Evolutionary conservation across 176 grass and related monocot species (phyloP).

Genomic region (Phragmites australis): DNA sequence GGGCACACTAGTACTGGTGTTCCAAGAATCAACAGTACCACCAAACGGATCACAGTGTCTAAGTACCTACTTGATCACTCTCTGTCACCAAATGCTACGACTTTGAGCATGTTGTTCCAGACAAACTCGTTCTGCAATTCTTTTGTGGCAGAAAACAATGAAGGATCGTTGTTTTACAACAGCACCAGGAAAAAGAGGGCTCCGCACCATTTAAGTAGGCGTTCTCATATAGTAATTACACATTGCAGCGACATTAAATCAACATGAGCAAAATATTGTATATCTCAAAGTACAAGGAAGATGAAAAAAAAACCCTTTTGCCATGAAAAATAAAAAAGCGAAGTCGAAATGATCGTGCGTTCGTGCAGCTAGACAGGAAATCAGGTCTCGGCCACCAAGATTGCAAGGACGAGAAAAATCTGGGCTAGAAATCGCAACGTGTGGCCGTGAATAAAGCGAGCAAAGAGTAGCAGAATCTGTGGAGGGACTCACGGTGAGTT

Average conservation of each 20-base stretch:
- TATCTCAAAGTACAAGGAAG: not conserved
- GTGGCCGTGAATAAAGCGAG: not conserved
- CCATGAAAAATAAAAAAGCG: too few species aligned
- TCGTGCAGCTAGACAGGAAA: not conserved
- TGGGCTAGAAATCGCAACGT: not conserved
- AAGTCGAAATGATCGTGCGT: not conserved
- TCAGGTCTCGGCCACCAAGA: conserved; percentile 2
- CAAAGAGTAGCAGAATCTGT: conserved; percentile 4
- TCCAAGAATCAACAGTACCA: not conserved
- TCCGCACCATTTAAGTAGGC: not conserved
- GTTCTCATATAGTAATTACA: not conserved
- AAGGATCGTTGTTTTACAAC: not conserved
- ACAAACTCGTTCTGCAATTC: not conserved
- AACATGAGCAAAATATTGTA: not conserved
- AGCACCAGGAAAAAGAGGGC: not conserved
- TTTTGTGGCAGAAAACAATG: not conserved
- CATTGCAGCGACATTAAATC: not conserved
- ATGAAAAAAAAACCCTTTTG: too few species aligned
- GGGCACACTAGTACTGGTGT: not conserved
- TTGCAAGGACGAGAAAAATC: not conserved
- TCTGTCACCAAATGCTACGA: conserved; percentile 12
- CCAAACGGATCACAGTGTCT: not conserved
- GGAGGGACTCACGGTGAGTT: conserved; percentile 7
- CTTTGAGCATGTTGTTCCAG: not conserved
- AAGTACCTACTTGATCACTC: conserved; percentile 6